phyloP scores from a whole-genome alignment of 306 rosid genomes.

The Rosa lucieae region DNA sequence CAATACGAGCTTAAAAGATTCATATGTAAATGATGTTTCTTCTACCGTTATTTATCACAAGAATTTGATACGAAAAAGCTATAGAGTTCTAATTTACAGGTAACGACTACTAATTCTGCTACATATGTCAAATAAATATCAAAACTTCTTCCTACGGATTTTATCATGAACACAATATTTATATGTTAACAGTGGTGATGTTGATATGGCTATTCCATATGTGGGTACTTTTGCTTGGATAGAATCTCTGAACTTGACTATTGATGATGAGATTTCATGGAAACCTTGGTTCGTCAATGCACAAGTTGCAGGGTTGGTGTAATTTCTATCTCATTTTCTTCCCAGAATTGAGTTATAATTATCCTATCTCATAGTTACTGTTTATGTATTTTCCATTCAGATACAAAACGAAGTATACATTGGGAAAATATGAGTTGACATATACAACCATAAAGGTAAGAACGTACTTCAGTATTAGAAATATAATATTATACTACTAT shows the following conservation, averaged over 20 bases:
- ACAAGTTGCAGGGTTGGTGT: neutral
- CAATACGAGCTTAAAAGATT: conserved; percentile 1
- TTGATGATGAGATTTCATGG: neutral
- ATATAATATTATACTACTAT: too few species aligned
- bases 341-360: too few species aligned
- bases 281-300: conserved; percentile 23
- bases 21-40: conserved; percentile 1
- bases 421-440: neutral
- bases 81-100: conserved; percentile 33
- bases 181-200: conserved; percentile 19
- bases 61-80: conserved; percentile 21
- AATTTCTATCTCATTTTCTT: neutral
- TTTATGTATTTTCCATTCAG: neutral
- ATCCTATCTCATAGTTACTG: neutral
- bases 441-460: conserved; percentile 4
- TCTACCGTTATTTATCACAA: conserved; percentile 16
- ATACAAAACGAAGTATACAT: conserved; percentile 2
- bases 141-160: neutral
- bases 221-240: conserved; percentile 14
- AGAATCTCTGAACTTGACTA: conserved; percentile 3
- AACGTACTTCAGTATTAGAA: too few species aligned
- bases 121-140: too few species aligned
- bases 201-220: conserved; percentile 24
- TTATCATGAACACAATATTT: neutral
- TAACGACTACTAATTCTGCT: neutral